Conservation (phyloP, 495 filamentous ascomycete genomes). For the Penicillium herquei region DNA sequence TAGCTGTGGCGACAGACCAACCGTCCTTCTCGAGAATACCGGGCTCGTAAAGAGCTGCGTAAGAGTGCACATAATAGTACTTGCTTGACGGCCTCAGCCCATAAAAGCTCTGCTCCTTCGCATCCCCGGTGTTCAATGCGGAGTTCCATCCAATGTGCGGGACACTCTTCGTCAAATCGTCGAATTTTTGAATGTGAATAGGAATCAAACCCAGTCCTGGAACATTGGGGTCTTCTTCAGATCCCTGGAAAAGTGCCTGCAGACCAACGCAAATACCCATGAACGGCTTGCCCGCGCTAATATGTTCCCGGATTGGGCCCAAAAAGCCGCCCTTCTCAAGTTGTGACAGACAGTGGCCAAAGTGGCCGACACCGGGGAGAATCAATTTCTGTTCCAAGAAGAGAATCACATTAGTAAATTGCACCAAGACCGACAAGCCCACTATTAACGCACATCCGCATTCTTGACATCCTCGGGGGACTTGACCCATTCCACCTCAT, state of each 20-base stretch:
- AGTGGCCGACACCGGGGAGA: constrained; percentile 93
- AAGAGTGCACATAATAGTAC: constrained; percentile 98
- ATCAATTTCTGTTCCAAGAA: constrained; percentile 67
- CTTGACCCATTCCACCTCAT: constrained; percentile 88
- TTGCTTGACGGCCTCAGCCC: constrained; percentile 77
- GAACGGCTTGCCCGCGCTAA: constrained; percentile 86
- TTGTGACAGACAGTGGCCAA: constrained; percentile 89
- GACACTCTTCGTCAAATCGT: constrained; percentile 76
- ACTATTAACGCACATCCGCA: constrained; percentile 64
- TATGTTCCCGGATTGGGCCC: constrained; percentile 74
- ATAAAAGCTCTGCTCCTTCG: constrained; percentile 59
- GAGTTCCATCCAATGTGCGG: constrained; percentile 99
- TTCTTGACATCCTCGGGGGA: constrained; percentile 76
- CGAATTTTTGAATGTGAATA: constrained; percentile 69
- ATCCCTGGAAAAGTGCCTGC: constrained; percentile 84
- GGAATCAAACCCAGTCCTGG: constrained; percentile 74
- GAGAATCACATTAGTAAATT: not conserved
- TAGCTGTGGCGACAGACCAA: constrained; percentile 84
- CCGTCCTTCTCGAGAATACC: constrained; percentile 72
- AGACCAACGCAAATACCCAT: constrained; percentile 97
- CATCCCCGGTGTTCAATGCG: constrained; percentile 56
- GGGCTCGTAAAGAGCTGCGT: constrained; percentile 72
- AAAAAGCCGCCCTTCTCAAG: constrained; percentile 76
- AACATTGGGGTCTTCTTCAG: constrained; percentile 68
- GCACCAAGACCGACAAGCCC: not conserved